Evolutionary conservation across 176 grass and related monocot genomes (phyloP).

Genomic region (Microstegium vimineum): DNA sequence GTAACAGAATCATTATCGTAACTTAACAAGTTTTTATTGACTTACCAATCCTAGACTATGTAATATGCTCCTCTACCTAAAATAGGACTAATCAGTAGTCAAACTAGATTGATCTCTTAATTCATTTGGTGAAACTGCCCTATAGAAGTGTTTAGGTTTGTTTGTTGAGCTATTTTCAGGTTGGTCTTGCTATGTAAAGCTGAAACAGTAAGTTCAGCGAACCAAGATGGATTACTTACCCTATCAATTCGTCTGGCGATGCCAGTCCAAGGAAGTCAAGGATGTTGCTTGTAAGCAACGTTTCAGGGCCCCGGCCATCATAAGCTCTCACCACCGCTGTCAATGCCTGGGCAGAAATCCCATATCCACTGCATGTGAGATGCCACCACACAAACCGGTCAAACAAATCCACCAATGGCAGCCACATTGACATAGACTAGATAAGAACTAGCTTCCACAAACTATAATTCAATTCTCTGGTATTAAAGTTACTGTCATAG

Average conservation of each 20-base stretch:
- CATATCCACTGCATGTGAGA: conserved; percentile 60
- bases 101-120: background rate
- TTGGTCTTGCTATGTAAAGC: background rate
- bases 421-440: background rate
- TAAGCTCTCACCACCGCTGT: conserved; percentile 73
- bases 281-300: conserved; percentile 57
- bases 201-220: background rate
- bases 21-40: background rate
- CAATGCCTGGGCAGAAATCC: conserved; percentile 79
- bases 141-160: background rate
- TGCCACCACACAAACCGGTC: background rate
- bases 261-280: conserved; percentile 48
- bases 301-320: conserved; percentile 66
- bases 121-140: background rate
- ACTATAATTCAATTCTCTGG: background rate
- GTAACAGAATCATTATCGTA: background rate
- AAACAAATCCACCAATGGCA: background rate
- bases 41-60: background rate
- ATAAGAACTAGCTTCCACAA: background rate
- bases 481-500: background rate
- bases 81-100: background rate
- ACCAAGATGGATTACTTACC: conserved; percentile 39
- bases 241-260: conserved; percentile 71
- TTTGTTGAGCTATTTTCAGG: background rate
- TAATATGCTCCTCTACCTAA: background rate